These are phyloP conservation scores for Candida glucosophila DNA, from an alignment of 1,139 yeast species.

Conservation along the genomic window DNA sequence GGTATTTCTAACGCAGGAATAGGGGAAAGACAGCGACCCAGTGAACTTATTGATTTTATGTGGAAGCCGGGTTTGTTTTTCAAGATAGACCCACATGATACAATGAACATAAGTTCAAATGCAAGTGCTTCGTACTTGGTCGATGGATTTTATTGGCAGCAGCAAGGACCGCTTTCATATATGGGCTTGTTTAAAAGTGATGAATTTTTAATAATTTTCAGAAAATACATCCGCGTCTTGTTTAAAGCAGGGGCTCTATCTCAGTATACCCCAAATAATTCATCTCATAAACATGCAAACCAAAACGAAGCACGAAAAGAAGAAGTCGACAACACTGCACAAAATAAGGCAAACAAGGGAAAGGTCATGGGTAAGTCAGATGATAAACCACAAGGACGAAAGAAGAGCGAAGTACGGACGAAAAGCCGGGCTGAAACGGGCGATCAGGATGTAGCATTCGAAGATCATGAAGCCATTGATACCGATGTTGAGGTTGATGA, in stretches of 20 bases:
- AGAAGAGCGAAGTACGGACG: background rate
- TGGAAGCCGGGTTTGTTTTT: constrained; percentile 30
- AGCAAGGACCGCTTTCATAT: constrained; percentile 35
- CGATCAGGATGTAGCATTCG: constrained; percentile 2
- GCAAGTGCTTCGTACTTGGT: constrained; percentile 29
- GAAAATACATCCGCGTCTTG: constrained; percentile 28
- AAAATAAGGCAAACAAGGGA: background rate
- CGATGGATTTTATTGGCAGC: constrained; percentile 34
- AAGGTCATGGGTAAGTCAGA: constrained; percentile 1
- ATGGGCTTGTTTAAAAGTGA: constrained; percentile 37
- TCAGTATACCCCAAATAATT: constrained; percentile 19
- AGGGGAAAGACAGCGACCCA: too few species aligned
- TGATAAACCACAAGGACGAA: too few species aligned
- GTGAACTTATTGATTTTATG: too few species aligned
- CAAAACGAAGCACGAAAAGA: constrained; percentile 3
- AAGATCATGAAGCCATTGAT: constrained; percentile 3
- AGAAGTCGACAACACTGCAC: constrained; percentile 1
- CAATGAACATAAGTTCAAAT: constrained; percentile 25
- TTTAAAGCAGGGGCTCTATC: constrained; percentile 30
- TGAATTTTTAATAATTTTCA: constrained; percentile 29
- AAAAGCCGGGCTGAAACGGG: too few species aligned
- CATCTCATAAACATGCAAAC: constrained; percentile 7
- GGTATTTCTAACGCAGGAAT: too few species aligned
- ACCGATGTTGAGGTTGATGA: constrained; percentile 5
- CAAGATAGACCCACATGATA: constrained; percentile 27